Conservation (phyloP, 371 early-diverging fungal species). For the Mortierella sp. region DNA sequence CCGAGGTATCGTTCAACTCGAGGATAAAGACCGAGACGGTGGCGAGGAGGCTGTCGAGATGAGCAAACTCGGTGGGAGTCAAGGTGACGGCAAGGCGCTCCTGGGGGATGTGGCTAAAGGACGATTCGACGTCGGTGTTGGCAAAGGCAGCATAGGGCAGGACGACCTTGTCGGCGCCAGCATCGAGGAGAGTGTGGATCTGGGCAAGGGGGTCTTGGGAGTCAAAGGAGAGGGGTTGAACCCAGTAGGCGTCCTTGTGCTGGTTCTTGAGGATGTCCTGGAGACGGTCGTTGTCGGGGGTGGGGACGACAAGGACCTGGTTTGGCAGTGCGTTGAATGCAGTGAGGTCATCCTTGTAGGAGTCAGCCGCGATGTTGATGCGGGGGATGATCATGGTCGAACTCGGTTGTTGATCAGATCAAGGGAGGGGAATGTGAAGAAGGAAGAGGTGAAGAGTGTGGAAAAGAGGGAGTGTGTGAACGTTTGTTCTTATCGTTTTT, state of each 20-base stretch:
- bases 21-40: slow-evolving; percentile 50
- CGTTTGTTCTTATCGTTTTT: not conserved
- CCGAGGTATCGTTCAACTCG: slow-evolving; percentile 35
- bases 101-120: slow-evolving; percentile 54
- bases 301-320: slow-evolving; percentile 45
- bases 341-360: slow-evolving; percentile 58
- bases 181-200: slow-evolving; percentile 69
- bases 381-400: slow-evolving; percentile 68
- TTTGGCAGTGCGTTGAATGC: slow-evolving; percentile 62
- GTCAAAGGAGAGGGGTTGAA: slow-evolving; percentile 62
- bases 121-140: slow-evolving; percentile 25
- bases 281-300: slow-evolving; percentile 39
- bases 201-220: slow-evolving; percentile 56
- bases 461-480: not conserved
- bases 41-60: slow-evolving; percentile 18
- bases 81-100: slow-evolving; percentile 53
- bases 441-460: slow-evolving; percentile 1
- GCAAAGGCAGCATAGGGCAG: slow-evolving; percentile 60
- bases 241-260: slow-evolving; percentile 65
- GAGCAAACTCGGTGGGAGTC: slow-evolving; percentile 31
- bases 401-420: slow-evolving; percentile 1
- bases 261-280: slow-evolving; percentile 34
- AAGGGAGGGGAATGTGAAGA: not conserved
- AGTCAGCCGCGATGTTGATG: slow-evolving; percentile 61
- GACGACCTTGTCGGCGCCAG: slow-evolving; percentile 73